Base-by-base conservation (phyloP, 345 rosid genomes). In the Carallia brachiata region DNA sequence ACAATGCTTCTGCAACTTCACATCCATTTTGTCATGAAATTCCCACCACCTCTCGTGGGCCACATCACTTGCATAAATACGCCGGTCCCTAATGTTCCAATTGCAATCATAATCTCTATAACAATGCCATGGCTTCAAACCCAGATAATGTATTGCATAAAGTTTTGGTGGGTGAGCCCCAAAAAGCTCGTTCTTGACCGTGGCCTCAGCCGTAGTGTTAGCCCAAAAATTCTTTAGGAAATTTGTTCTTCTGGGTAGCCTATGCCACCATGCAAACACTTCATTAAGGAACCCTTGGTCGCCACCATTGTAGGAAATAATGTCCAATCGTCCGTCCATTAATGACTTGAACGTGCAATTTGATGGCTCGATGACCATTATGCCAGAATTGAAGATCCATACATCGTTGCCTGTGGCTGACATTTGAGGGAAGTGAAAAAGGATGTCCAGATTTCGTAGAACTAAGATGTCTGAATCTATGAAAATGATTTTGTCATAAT, bases 321-420 rank as follows among this genome's bases (percentile, higher is more conserved):
- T 84, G 53, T 92, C 89, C 37, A 63, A 65, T 2, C 91, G 84
- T 10, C 65, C 84, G 47, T 78, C 80, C 97, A 95, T 90, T 30
- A 95, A 67, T 36, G 70, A 68, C 53, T 67, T 69, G 75, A 92
- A 95, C 0, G 94, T 90, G 78, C 99, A 95, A n/a, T 89, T 92
- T 19, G 98, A 92, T 8, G 99, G 99, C 82, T 95, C 97, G 28
- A 92, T 79, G 58, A 95, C 94, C 99, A 95, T 95, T n/a, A 92
- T 74, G 1, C 98, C 96, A 0, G 98, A 95, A 64, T 95, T 95
- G 67, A 90, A 95, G 67, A 90, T 84, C 89, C 89, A 90, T 7
- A 85, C 73, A 70, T 92, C 97, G 75, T 95, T 95, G 16, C 99
- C 99, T 0, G 89, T 87, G 4, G 99, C 99, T 0, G 98, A 79